phyloP scores from a whole-genome alignment of 305 asterid genomes.

The Fraxinus paxiana region DNA sequence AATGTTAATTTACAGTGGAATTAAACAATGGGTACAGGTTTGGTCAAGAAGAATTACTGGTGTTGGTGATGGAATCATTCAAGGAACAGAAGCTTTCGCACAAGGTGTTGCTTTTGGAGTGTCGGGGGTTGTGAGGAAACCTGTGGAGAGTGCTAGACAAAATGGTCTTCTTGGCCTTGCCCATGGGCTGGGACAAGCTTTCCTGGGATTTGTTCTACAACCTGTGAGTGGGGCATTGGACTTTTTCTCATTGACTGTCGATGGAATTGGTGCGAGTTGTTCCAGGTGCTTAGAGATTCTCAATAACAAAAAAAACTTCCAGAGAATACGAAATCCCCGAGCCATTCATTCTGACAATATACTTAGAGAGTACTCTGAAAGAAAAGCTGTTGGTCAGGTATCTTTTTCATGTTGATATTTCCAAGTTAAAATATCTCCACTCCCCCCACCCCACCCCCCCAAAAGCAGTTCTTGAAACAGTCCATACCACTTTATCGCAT shows the following conservation, averaged over 20 bases:
- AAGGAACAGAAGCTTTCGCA: slow-evolving; percentile 98
- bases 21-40: slow-evolving; percentile 38
- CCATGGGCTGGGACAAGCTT: slow-evolving; percentile 95
- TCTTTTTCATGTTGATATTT: neutral
- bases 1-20: slow-evolving; percentile 21
- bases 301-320: slow-evolving; percentile 59
- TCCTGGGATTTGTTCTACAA: slow-evolving; percentile 80
- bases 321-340: slow-evolving; percentile 82
- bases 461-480: neutral
- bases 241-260: slow-evolving; percentile 91
- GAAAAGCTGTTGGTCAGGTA: slow-evolving; percentile 95
- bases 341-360: slow-evolving; percentile 80
- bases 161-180: slow-evolving; percentile 96
- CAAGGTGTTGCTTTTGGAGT: slow-evolving; percentile 97
- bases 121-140: slow-evolving; percentile 90
- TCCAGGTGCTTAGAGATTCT: slow-evolving; percentile 89
- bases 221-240: slow-evolving; percentile 98
- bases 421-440: neutral
- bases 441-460: neutral
- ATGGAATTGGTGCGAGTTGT: slow-evolving; percentile 97
- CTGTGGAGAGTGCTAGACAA: slow-evolving; percentile 91
- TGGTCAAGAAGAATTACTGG: slow-evolving; percentile 98
- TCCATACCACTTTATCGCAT: neutral
- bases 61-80: slow-evolving; percentile 93
- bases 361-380: slow-evolving; percentile 76